phyloP scores from a whole-genome alignment of 805 yeast genomes.

The Cyberlindnera maritima region DNA sequence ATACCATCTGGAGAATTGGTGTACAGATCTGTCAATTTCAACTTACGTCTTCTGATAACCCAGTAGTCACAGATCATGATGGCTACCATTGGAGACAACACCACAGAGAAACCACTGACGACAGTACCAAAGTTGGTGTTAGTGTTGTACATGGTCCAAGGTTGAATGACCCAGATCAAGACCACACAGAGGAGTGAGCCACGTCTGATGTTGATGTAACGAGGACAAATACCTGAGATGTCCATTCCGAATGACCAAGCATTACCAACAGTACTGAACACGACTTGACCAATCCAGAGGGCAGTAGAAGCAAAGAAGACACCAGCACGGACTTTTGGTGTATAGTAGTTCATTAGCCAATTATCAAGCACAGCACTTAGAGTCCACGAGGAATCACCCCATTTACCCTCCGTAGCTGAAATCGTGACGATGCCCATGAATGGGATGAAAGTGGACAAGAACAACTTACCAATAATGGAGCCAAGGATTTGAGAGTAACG shows the following conservation, averaged over 20 bases:
- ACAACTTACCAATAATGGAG: constrained; percentile 27
- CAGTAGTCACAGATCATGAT: constrained; percentile 39
- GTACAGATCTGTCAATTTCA: constrained; percentile 32
- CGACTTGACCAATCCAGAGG: constrained; percentile 6
- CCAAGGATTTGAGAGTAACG: constrained; percentile 28
- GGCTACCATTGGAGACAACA: constrained; percentile 35
- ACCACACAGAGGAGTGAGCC: constrained; percentile 32
- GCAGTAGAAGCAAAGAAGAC: constrained; percentile 33
- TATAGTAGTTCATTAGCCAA: constrained; percentile 36
- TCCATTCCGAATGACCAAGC: constrained; percentile 33
- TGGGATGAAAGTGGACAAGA: constrained; percentile 36
- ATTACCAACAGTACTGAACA: constrained; percentile 16
- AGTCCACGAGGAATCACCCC: constrained; percentile 35
- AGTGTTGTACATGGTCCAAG: constrained; percentile 36
- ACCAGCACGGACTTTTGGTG: constrained; percentile 37
- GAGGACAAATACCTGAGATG: constrained; percentile 23
- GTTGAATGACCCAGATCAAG: constrained; percentile 33
- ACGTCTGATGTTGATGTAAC: constrained; percentile 31
- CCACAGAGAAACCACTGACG: constrained; percentile 34
- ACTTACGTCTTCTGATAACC: constrained; percentile 32
- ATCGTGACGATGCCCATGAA: constrained; percentile 38
- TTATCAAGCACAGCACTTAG: constrained; percentile 34
- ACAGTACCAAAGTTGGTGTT: constrained; percentile 32
- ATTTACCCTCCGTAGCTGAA: constrained; percentile 31
- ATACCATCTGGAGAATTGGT: constrained; percentile 30